Base-by-base conservation (phyloP, 2,329 filamentous ascomycete genomes). In the Ceratocystis cubensis region DNA sequence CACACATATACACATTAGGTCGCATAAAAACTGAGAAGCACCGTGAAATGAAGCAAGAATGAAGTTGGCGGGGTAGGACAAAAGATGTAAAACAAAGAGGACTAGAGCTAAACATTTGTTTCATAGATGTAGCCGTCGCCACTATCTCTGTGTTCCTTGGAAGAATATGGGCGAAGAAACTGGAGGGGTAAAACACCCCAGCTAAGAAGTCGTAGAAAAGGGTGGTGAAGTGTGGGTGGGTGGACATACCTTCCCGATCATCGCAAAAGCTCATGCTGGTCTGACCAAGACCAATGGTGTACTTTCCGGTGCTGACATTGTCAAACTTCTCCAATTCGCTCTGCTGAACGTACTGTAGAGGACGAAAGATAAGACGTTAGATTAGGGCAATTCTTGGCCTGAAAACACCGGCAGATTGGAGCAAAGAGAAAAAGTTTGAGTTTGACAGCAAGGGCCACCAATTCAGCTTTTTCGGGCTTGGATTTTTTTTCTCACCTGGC, bases 191-290 rank as follows among this genome's bases (percentile, higher is more conserved):
- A 41, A 33, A 25, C 20, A 13, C 48, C 7, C 48, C 20, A 53
- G 5, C 20, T 5, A 25, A 13, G 20, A 28, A 28, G 25, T 20
- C 15, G 50, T 50, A 41, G 3, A 30, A 62, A 22, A 25, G 17
- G 48, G 41, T 37, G 17, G 15, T 25, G 50, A 30, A 66, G 65
- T 66, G 67, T 62, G 69, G 8, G 33, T 41, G 57, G 30, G 64
- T 59, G 64, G 59, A 76, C 80, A 76, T 76, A 91, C 89, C 89
- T 81, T 94, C 89, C 74, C 88, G 86, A 75, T 94, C 89, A 78
- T 94, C 89, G 76, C 89, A 93, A 79, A 94, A 94, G 81, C 86
- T 87, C 89, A 94, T 94, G 80, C 89, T 91, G 75, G 88, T 93
- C 83, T 94, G 89, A 73, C 89, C 89, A 67, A 94, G 87, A 76